Evolutionary conservation across 2,329 filamentous ascomycete genomes (phyloP).

Genomic region (Fusarium algeriense): DNA sequence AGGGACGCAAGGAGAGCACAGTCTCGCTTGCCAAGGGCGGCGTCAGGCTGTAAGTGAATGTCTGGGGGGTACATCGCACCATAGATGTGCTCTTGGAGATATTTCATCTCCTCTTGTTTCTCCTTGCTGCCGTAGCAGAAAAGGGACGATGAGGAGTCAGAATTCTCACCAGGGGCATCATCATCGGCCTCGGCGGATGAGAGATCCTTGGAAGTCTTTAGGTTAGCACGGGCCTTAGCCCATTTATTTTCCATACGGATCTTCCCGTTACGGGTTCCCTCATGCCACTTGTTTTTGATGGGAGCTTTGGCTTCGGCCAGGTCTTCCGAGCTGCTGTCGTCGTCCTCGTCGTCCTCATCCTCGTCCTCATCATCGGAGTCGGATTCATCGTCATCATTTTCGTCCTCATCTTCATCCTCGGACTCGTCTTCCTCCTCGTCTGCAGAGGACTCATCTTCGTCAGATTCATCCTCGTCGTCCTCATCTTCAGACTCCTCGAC

Average conservation of each 20-base stretch:
- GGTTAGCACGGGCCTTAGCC: conserved; percentile 30
- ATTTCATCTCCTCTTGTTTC: conserved; percentile 44
- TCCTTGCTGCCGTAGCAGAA: conserved; percentile 37
- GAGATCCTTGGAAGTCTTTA: conserved; percentile 9
- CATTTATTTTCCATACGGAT: conserved; percentile 38
- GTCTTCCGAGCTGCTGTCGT: background rate
- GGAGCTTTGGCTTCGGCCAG: conserved; percentile 3
- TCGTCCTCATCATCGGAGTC: background rate
- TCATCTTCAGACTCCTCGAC: background rate
- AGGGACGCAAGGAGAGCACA: conserved; percentile 53
- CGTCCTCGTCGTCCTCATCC: background rate
- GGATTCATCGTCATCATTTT: background rate
- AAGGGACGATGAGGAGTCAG: conserved; percentile 18
- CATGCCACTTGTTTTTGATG: conserved; percentile 34
- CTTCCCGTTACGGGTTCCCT: conserved; percentile 37
- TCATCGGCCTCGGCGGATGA: conserved; percentile 9
- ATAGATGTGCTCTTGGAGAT: conserved; percentile 51
- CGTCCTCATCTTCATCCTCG: background rate
- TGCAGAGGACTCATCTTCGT: too few relatives aligned
- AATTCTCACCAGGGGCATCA: conserved; percentile 44
- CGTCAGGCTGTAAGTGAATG: conserved; percentile 40
- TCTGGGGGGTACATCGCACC: conserved; percentile 48
- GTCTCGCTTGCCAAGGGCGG: conserved; percentile 48
- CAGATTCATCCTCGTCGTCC: background rate
- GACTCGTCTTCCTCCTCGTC: background rate